These are phyloP conservation scores for Centaurea solstitialis DNA, from an alignment of 129 eudicot genomes.

Conservation along the genomic window DNA sequence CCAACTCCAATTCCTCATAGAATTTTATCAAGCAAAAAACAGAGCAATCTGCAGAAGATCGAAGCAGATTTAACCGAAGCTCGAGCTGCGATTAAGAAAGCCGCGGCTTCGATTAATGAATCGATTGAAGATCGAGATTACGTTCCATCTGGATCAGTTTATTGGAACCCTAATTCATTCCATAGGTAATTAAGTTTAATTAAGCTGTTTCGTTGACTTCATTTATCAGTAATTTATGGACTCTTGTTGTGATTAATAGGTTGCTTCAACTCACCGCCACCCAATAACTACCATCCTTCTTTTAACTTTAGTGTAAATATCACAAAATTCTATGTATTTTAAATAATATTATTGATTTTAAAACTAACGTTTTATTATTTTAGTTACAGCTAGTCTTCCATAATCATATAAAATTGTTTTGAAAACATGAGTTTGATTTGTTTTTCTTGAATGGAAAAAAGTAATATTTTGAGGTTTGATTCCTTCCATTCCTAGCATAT, in stretches of 20 bases:
- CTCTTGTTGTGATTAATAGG: neutral
- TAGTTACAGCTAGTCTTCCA: neutral
- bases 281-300: neutral
- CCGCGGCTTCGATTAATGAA: constrained; percentile 14
- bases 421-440: too few relatives aligned
- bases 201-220: too few relatives aligned
- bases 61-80: constrained; percentile 18
- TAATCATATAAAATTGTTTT: too few relatives aligned
- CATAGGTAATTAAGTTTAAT: constrained; percentile 23
- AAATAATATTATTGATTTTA: neutral
- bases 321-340: neutral
- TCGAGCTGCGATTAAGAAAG: constrained; percentile 23
- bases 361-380: neutral
- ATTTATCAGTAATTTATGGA: neutral
- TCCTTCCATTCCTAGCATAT: too few relatives aligned
- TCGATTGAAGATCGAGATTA: constrained; percentile 36
- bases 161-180: constrained; percentile 39
- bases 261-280: neutral
- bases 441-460: too few relatives aligned
- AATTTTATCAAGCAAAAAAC: neutral
- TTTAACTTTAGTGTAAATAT: neutral
- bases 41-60: constrained; percentile 17
- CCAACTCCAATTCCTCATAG: neutral
- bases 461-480: too few relatives aligned
- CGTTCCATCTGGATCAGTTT: constrained; percentile 33